Evolutionary conservation across 441 rosid species (phyloP).

Genomic region (Populus hybrid): DNA sequence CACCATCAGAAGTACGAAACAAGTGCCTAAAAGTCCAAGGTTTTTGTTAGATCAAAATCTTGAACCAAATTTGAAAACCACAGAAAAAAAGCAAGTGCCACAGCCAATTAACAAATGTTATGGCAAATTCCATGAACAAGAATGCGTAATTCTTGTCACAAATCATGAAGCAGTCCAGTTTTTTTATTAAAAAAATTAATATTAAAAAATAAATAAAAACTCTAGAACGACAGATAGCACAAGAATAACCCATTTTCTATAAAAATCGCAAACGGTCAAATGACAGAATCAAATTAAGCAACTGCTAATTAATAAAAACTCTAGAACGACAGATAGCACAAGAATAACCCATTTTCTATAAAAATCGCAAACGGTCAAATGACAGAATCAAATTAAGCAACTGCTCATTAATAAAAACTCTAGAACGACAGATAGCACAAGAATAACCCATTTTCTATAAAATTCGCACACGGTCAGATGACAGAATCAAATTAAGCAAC

Average conservation of each 20-base stretch:
- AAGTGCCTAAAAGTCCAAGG: constrained; percentile 45
- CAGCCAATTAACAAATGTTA: no score
- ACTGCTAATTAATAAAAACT: neutral
- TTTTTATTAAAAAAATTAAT: neutral
- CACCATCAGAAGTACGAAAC: constrained; percentile 70
- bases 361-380: no score
- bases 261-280: no score
- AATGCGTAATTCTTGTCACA: no score
- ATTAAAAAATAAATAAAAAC: neutral
- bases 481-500: neutral
- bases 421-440: neutral
- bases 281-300: no score
- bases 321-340: neutral
- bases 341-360: neutral
- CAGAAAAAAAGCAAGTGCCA: neutral
- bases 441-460: neutral
- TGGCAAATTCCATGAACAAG: no score
- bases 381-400: no score
- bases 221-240: neutral
- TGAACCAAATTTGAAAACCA: neutral
- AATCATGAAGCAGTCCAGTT: neutral
- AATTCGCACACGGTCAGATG: neutral
- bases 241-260: neutral
- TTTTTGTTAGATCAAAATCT: neutral
- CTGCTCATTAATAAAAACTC: neutral